Percentiles rank a stretch among this genome's conserved stretches.
These are phyloP conservation scores for Teratosphaeria pseudoeucalypti DNA, from an alignment of 2,329 filamentous ascomycete genomes.

Conservation along the genomic window DNA sequence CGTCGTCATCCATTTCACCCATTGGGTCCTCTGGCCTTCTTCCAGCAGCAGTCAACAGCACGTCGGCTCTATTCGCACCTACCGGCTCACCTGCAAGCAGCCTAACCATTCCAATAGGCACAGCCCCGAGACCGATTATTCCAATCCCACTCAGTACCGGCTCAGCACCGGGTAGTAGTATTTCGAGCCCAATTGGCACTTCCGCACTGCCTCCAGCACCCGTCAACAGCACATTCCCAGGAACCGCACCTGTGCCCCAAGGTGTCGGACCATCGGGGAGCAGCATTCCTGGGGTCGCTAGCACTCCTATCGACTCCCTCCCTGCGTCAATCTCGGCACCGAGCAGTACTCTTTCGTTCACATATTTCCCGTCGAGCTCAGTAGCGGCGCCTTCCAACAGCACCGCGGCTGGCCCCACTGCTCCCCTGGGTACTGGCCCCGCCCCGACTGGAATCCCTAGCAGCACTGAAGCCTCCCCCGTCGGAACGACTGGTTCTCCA, in stretches of 20 bases:
- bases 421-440: background rate
- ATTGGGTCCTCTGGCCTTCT: background rate
- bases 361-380: background rate
- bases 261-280: background rate
- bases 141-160: background rate
- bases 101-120: background rate
- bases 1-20: background rate
- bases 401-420: background rate
- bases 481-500: background rate
- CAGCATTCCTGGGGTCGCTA: background rate
- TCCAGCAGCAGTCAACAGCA: background rate
- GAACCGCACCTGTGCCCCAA: background rate
- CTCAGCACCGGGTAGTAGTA: background rate
- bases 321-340: too few species aligned
- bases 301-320: too few species aligned
- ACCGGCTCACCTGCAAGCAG: background rate
- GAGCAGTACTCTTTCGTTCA: background rate
- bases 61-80: background rate
- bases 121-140: background rate
- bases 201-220: background rate
- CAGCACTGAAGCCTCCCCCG: background rate
- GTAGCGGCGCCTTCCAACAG: background rate
- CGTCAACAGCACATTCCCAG: background rate
- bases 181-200: background rate
- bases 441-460: background rate